A percentile compares a stretch with the other conserved stretches of the same genome.
These are phyloP conservation scores for Solanum virginianum DNA, from an alignment of 257 asterid species.

Conservation along the genomic window DNA sequence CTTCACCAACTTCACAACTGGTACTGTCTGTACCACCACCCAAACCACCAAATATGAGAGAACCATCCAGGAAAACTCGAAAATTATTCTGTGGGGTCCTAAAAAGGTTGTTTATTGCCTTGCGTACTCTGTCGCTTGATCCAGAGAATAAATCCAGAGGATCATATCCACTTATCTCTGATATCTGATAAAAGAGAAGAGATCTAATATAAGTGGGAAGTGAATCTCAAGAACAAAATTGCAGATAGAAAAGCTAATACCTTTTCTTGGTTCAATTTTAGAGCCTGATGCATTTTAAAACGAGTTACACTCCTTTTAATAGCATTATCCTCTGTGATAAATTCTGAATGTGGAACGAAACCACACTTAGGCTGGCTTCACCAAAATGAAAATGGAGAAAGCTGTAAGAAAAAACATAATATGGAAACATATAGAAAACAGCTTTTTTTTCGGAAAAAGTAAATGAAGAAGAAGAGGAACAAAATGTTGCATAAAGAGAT, in stretches of 20 bases:
- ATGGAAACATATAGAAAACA: neutral
- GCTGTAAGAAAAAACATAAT: neutral
- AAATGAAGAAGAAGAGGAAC: neutral
- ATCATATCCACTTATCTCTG: constrained; percentile 65
- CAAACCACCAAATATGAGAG: constrained; percentile 64
- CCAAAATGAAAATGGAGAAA: constrained; percentile 4
- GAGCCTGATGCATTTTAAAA: constrained; percentile 82
- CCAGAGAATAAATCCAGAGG: constrained; percentile 87
- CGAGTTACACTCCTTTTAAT: constrained; percentile 62
- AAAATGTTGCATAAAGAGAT: neutral
- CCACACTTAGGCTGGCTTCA: constrained; percentile 83
- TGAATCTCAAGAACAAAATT: neutral
- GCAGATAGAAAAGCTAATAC: constrained; percentile 10
- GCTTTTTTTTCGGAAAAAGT: neutral
- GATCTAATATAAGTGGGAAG: neutral
- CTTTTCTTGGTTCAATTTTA: constrained; percentile 60
- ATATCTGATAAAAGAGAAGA: constrained; percentile 32
- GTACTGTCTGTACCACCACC: constrained; percentile 45
- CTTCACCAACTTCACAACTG: constrained; percentile 22
- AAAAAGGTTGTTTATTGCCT: constrained; percentile 52
- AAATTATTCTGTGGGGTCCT: constrained; percentile 86
- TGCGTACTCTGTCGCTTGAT: constrained; percentile 59
- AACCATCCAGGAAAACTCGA: constrained; percentile 81
- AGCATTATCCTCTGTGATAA: constrained; percentile 49
- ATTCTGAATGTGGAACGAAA: constrained; percentile 68